Percentiles rank a stretch among this genome's conserved stretches.
Evolutionary conservation across 2,329 filamentous ascomycete genomes (phyloP).

Genomic region (Colletotrichum camelliae): DNA sequence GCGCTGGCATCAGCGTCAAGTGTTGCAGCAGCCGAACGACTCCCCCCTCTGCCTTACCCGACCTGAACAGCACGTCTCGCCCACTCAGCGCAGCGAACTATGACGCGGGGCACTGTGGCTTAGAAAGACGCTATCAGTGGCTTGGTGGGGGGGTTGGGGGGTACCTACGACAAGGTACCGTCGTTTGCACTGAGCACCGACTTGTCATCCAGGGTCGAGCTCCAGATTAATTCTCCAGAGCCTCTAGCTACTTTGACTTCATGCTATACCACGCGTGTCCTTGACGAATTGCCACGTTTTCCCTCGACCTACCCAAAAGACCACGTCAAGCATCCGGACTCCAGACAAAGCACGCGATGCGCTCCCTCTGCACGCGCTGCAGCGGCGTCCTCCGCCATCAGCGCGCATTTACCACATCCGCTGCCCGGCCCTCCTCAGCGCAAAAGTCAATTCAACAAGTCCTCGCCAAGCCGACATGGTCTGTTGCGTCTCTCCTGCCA

Average conservation of each 20-base stretch:
- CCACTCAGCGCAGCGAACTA: background rate
- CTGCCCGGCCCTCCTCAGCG: background rate
- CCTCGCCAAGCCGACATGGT: constrained; percentile 81
- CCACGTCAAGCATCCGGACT: background rate
- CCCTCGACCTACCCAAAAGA: background rate
- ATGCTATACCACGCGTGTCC: background rate
- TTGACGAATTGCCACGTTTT: background rate
- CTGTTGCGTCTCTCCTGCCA: constrained; percentile 74
- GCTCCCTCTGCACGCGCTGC: constrained; percentile 1
- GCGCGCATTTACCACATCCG: constrained; percentile 18
- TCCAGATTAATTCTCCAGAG: background rate
- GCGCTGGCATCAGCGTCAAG: constrained; percentile 6
- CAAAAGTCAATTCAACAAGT: constrained; percentile 42
- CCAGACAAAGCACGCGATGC: background rate
- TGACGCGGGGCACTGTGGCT: constrained; percentile 21
- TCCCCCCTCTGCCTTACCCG: background rate
- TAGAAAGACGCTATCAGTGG: background rate
- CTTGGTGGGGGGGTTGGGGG: background rate
- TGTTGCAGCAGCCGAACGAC: constrained; percentile 12
- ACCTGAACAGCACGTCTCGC: background rate
- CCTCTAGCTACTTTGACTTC: background rate
- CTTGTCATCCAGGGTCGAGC: background rate
- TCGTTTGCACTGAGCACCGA: background rate
- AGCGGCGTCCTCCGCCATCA: background rate
- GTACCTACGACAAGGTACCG: background rate